phyloP scores from a whole-genome alignment of 2,329 filamentous ascomycete genomes.

The Paecilomyces variotii region DNA sequence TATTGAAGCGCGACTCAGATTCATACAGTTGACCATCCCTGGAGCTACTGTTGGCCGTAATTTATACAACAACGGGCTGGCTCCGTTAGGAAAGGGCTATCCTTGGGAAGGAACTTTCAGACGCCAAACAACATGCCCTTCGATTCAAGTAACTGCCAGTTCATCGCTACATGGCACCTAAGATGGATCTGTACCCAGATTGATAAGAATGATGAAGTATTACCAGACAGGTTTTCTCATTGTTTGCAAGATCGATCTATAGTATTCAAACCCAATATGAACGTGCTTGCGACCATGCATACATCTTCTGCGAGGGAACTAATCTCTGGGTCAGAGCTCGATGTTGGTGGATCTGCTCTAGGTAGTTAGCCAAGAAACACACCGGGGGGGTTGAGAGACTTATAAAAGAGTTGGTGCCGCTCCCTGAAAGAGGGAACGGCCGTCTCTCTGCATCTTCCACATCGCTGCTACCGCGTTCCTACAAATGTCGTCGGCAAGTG shows the following conservation, averaged over 20 bases:
- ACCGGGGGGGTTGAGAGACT: conserved; percentile 15
- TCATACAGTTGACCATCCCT: neutral
- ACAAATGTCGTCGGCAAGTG: conserved; percentile 3
- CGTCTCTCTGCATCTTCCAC: conserved; percentile 11
- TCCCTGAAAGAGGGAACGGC: conserved; percentile 21
- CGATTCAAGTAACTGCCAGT: neutral
- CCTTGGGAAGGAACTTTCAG: neutral
- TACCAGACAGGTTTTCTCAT: neutral
- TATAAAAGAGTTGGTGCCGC: conserved; percentile 30
- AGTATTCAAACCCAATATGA: too few species aligned
- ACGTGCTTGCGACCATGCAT: neutral
- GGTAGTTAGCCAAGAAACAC: conserved; percentile 23
- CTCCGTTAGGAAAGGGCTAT: neutral
- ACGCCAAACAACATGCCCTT: neutral
- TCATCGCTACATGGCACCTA: neutral
- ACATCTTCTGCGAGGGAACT: neutral
- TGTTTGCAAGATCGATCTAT: too few species aligned
- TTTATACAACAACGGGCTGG: neutral
- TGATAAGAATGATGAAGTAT: neutral
- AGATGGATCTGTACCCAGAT: neutral
- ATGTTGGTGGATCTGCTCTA: neutral
- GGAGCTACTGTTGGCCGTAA: neutral
- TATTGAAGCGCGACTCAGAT: neutral
- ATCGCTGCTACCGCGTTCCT: conserved; percentile 9
- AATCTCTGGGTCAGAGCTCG: neutral